phyloP scores from a whole-genome alignment of 345 rosid genomes.

The Lepidium aucheri region DNA sequence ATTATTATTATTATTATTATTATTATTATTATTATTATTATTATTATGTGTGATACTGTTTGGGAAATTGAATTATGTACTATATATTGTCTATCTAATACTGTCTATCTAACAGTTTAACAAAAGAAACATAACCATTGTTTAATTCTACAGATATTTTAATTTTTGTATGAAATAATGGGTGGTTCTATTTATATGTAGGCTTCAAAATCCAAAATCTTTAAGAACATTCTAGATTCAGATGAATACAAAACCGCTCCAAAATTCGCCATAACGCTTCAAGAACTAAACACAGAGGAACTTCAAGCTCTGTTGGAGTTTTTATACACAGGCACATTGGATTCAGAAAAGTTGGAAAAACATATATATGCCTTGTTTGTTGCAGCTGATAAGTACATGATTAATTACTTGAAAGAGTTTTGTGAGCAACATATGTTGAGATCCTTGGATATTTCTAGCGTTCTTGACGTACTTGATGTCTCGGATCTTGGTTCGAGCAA shows the following conservation, averaged over 20 bases:
- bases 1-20: too few relatives aligned
- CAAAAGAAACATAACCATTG: too few relatives aligned
- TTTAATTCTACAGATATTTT: too few relatives aligned
- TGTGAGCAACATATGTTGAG: slow-evolving; percentile 54
- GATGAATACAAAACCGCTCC: slow-evolving; percentile 60
- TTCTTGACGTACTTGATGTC: slow-evolving; percentile 53
- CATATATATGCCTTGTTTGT: slow-evolving; percentile 47
- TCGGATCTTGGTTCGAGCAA: slow-evolving; percentile 49
- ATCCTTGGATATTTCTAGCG: slow-evolving; percentile 39
- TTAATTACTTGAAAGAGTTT: slow-evolving; percentile 46
- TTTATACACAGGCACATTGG: slow-evolving; percentile 62
- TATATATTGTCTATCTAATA: too few relatives aligned
- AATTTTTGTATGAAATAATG: neutral
- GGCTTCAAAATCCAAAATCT: slow-evolving; percentile 84
- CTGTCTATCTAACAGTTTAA: too few relatives aligned
- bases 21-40: too few relatives aligned
- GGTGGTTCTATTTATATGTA: slow-evolving; percentile 5
- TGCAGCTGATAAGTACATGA: slow-evolving; percentile 74
- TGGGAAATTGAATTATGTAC: too few relatives aligned
- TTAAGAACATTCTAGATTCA: slow-evolving; percentile 61
- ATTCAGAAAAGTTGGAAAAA: slow-evolving; percentile 38
- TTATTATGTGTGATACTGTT: too few relatives aligned
- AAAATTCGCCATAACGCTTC: slow-evolving; percentile 38
- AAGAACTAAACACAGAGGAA: slow-evolving; percentile 54
- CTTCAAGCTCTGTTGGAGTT: slow-evolving; percentile 71